A percentile compares a stretch with the other conserved stretches of the same genome.
Evolutionary conservation across 306 rosid species (phyloP).

Genomic region (Luffa aegyptiaca): DNA sequence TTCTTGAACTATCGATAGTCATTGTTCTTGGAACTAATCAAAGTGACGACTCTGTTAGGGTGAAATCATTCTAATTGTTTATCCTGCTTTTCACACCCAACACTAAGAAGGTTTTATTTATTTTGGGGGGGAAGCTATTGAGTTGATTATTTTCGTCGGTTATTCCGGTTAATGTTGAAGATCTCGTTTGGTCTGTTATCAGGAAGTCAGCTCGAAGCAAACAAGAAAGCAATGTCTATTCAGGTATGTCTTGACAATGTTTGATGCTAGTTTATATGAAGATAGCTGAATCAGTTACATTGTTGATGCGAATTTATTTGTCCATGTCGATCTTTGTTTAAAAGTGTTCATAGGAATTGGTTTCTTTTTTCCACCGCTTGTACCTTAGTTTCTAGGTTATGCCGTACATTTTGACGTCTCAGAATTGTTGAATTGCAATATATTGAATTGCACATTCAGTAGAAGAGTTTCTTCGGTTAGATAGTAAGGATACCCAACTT

Average conservation of each 20-base stretch:
- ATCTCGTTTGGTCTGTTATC: background rate
- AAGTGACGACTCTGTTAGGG: background rate
- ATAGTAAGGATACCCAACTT: background rate
- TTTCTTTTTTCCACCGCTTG: background rate
- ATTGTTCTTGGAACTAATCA: background rate
- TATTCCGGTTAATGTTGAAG: background rate
- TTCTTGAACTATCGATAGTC: background rate
- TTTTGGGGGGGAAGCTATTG: background rate
- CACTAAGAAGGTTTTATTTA: too few species aligned
- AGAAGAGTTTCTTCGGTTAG: background rate
- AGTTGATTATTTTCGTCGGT: background rate
- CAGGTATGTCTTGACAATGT: constrained; percentile 15
- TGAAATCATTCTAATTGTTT: background rate
- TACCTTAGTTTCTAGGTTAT: background rate
- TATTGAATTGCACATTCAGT: background rate
- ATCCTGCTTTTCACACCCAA: background rate
- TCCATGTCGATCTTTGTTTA: background rate
- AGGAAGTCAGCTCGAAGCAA: constrained; percentile 46
- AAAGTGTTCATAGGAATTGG: background rate
- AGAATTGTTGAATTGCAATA: background rate
- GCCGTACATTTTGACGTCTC: background rate
- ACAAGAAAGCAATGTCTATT: constrained; percentile 40
- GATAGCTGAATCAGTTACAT: background rate
- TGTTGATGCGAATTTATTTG: background rate
- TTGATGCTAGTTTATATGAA: background rate